A percentile compares a stretch with the other conserved stretches of the same genome.
Conservation (phyloP, 2,329 filamentous ascomycete species). For the Botrytis byssoidea region DNA sequence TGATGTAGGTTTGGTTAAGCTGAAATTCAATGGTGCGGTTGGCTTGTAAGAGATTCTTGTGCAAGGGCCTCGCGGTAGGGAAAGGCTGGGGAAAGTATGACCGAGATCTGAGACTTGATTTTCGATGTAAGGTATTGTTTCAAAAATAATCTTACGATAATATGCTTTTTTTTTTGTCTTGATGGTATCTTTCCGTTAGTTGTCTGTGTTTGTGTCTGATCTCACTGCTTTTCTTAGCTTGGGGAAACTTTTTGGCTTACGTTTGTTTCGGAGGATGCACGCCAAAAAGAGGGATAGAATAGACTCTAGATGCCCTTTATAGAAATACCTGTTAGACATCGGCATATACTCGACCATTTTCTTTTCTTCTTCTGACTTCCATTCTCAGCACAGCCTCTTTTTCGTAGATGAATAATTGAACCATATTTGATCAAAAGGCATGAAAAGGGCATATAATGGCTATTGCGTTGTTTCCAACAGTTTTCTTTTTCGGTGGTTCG, state of each 20-base stretch:
- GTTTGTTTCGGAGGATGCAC: not conserved
- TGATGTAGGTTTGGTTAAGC: constrained; percentile 6
- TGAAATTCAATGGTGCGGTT: not conserved
- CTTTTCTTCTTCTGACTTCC: not conserved
- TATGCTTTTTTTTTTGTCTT: not conserved
- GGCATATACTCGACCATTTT: not conserved
- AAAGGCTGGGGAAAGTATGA: not conserved
- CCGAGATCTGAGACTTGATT: not conserved
- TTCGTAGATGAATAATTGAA: not conserved
- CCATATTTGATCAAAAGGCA: not conserved
- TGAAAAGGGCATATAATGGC: not conserved
- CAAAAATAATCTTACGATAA: not conserved
- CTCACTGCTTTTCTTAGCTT: not conserved
- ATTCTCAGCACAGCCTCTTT: constrained; percentile 3
- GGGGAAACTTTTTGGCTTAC: not conserved
- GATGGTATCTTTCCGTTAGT: too few relatives aligned
- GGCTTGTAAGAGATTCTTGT: constrained; percentile 15
- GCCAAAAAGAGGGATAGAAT: not conserved
- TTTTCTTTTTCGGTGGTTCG: not conserved
- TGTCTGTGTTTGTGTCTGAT: not conserved
- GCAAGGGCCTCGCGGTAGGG: constrained; percentile 14
- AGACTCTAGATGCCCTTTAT: not conserved
- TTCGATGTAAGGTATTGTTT: constrained; percentile 6
- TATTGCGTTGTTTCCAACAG: not conserved
- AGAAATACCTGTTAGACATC: not conserved